Conservation (phyloP, 148 eudicot genomes). For the Arctostaphylos glauca region DNA sequence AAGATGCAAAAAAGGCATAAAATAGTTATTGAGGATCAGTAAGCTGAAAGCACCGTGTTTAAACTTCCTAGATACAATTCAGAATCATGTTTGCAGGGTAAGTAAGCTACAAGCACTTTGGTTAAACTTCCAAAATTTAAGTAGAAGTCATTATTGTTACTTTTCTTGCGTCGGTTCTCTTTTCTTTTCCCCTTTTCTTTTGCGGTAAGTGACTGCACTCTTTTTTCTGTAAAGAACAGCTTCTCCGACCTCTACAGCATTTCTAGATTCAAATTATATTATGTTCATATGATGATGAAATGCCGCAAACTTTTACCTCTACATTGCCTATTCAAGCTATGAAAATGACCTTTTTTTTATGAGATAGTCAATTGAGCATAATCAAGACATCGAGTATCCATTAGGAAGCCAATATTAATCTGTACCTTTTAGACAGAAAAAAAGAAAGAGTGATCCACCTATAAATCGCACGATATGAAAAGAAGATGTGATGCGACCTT, state of each 20-base stretch:
- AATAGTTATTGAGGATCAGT: background rate
- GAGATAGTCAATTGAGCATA: background rate
- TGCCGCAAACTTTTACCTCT: background rate
- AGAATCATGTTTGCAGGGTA: background rate
- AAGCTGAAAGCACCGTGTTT: background rate
- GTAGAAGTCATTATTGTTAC: background rate
- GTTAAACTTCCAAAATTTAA: background rate
- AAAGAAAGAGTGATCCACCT: background rate
- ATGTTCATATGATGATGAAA: background rate
- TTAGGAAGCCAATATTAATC: background rate
- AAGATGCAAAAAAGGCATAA: background rate
- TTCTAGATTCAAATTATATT: background rate
- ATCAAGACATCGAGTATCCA: background rate
- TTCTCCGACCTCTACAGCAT: background rate
- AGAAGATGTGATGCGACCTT: conserved; percentile 11
- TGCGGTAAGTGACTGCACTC: background rate
- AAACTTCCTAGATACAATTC: background rate
- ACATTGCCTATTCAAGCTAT: background rate
- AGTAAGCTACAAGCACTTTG: background rate
- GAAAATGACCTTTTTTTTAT: background rate
- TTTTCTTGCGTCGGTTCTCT: too few species aligned
- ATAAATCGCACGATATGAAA: background rate
- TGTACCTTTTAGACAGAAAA: background rate
- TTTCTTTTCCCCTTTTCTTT: background rate
- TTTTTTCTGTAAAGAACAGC: background rate